Evolutionary conservation across 345 rosid species (phyloP).

Genomic region (Euphorbia peplus): DNA sequence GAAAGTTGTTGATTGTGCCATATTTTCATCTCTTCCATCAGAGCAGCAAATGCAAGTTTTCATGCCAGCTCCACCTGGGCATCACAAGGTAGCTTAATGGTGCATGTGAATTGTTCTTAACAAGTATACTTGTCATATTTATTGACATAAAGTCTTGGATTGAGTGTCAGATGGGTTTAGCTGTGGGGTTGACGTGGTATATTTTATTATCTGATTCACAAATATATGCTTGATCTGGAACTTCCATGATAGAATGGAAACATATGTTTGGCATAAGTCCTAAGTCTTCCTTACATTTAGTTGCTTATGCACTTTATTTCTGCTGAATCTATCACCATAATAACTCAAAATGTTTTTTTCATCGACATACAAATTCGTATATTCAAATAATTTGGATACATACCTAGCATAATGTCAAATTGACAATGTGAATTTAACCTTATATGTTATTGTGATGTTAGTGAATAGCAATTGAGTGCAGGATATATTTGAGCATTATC

Average conservation of each 20-base stretch:
- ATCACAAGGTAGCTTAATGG: slow-evolving; percentile 61
- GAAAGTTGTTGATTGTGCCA: slow-evolving; percentile 55
- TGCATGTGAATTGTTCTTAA: slow-evolving; percentile 12
- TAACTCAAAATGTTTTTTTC: background rate
- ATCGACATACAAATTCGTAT: background rate
- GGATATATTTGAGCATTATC: background rate
- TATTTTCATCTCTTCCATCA: slow-evolving; percentile 87
- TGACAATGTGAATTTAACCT: too few relatives aligned
- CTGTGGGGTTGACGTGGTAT: background rate
- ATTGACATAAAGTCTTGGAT: background rate
- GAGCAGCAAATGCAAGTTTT: slow-evolving; percentile 85
- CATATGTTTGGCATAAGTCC: background rate
- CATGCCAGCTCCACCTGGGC: slow-evolving; percentile 59
- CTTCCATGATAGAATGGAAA: background rate
- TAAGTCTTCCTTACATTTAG: background rate
- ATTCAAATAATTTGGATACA: background rate
- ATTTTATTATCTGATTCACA: background rate
- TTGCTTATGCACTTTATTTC: background rate
- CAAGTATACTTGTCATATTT: background rate
- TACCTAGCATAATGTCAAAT: too few relatives aligned
- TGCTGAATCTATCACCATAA: background rate
- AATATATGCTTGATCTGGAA: background rate
- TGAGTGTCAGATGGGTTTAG: background rate
- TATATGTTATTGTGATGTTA: too few relatives aligned
- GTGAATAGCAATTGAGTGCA: background rate